Conservation (phyloP, 163 green algal genomes). For the Chloroidium sp. region DNA sequence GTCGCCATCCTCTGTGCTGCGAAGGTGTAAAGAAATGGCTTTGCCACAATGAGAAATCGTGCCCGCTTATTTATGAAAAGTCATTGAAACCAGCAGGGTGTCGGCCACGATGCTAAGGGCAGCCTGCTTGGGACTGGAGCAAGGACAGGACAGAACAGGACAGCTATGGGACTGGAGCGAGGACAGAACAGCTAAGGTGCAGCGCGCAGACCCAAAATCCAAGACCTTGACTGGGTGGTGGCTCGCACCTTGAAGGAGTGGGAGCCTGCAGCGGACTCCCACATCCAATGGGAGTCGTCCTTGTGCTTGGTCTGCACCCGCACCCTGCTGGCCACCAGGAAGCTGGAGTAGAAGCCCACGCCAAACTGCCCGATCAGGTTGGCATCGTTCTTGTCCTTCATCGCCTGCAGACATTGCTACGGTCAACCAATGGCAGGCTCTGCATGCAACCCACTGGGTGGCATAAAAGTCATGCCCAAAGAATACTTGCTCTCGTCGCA, state of each 20-base stretch:
- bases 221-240: neutral
- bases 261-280: constrained; percentile 74
- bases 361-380: constrained; percentile 91
- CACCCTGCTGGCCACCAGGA: constrained; percentile 79
- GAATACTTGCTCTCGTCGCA: neutral
- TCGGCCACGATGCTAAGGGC: too few relatives aligned
- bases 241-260: constrained; percentile 63
- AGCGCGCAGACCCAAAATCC: too few relatives aligned
- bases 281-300: constrained; percentile 72
- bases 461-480: neutral
- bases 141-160: too few relatives aligned
- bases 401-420: constrained; percentile 15
- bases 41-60: too few relatives aligned
- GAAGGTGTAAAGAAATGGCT: too few relatives aligned
- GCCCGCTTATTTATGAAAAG: too few relatives aligned
- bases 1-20: too few relatives aligned
- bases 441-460: neutral
- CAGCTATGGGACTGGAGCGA: too few relatives aligned
- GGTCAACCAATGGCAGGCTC: too few relatives aligned
- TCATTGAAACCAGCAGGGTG: too few relatives aligned
- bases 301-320: constrained; percentile 75
- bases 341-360: constrained; percentile 98
- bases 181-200: too few relatives aligned
- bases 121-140: too few relatives aligned
- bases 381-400: constrained; percentile 82